Evolutionary conservation across 352 stramenopile species (phyloP), one percentile per base, ranked within the genome.

Genomic region (Globisporangium spinosum): DNA sequence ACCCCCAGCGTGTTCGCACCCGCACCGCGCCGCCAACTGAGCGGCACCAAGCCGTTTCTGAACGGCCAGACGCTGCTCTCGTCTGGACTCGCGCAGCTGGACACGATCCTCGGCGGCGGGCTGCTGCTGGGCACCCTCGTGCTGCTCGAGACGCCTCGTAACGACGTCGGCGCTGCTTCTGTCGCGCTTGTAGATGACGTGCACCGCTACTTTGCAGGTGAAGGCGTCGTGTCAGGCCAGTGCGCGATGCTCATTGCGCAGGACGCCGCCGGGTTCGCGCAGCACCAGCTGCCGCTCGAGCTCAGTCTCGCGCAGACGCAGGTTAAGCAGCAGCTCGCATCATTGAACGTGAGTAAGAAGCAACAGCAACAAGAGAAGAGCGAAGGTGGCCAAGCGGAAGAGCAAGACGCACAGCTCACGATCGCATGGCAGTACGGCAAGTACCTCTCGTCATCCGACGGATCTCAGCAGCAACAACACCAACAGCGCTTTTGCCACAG

Each of bases 391-490:
- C 53, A 58, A 38, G 53, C 53, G n/a, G 53, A 38, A 27, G 40
- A 73, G 4, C 47, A 75, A 0, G 57, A 72, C 8, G 55, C 60
- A 1, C 3, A 71, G 56, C 73, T 93, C 23, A 87, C 74, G 8
- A 93, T 93, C 58, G 85, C 85, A 17, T 93, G 85, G 85, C 85
- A 93, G 69, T 93, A 93, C 62, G 70, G 78, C 57, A 93, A 93
- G 62, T 91, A 91, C 64, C 49, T 67, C 13, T 54, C 67, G n/a
- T 47, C 68, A 12, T 47, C 59, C 59, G 29, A 40, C 62, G 13
- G 60, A 56, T 29, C 13, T 17, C 3, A 47, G 15, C 20, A 68
- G 40, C 35, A 69, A 35, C 59, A 67, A 10, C 35, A 55, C 27
- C 35, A 47, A 34, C 68, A 70, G 64, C 75, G 82, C 9, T 91